Percentiles rank a stretch among this genome's conserved stretches.
Conservation (phyloP, 179 eudicot genomes). For the Spergularia azorica region DNA sequence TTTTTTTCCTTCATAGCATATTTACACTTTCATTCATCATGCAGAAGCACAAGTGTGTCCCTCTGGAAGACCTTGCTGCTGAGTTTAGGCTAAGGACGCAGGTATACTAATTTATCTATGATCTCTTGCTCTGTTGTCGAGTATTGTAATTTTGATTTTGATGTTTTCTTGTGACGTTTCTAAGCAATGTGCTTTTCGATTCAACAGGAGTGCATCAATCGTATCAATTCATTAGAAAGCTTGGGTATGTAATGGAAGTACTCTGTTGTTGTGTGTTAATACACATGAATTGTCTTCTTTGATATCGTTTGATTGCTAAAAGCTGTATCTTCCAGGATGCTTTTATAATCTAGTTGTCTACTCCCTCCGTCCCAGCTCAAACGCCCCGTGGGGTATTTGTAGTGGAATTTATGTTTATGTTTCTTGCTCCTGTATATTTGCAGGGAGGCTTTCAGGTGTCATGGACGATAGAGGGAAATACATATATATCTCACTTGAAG, state of each 20-base stretch:
- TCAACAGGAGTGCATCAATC: constrained; percentile 86
- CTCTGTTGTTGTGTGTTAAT: neutral
- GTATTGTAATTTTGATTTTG: neutral
- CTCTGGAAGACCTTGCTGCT: constrained; percentile 95
- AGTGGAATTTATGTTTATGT: neutral
- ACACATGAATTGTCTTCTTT: no score
- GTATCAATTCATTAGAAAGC: constrained; percentile 70
- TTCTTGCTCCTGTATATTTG: neutral
- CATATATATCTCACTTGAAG: constrained; percentile 93
- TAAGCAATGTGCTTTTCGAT: constrained; percentile 7
- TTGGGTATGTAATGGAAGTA: constrained; percentile 56
- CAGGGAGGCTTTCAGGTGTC: constrained; percentile 94
- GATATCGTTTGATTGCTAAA: neutral
- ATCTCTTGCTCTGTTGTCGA: neutral
- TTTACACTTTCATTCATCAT: constrained; percentile 12
- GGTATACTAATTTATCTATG: constrained; percentile 38
- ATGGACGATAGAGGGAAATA: constrained; percentile 99
- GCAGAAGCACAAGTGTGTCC: constrained; percentile 94
- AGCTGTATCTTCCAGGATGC: no score
- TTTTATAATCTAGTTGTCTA: no score
- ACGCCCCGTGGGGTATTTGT: no score
- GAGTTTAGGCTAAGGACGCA: constrained; percentile 93
- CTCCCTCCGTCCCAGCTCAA: no score
- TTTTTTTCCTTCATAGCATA: neutral
- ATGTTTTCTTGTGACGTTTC: constrained; percentile 1